Evolutionary conservation across 2,329 filamentous ascomycete species (phyloP).

Genomic region (Colletotrichum kahawae): DNA sequence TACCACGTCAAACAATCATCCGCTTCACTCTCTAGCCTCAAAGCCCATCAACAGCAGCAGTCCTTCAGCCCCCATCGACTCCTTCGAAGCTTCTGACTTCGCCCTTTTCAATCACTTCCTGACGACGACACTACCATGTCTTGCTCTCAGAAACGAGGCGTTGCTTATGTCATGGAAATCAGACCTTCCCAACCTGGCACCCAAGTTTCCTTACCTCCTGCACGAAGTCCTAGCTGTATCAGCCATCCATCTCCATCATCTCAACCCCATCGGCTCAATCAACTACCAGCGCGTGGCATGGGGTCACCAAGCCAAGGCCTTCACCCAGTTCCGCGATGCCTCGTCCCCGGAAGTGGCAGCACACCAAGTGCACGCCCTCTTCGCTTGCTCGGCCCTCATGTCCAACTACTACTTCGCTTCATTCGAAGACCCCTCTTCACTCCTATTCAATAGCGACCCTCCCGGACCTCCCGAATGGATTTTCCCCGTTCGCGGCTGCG

Average conservation of each 20-base stretch:
- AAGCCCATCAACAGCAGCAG: background rate
- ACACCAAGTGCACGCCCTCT: background rate
- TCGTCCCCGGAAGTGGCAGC: background rate
- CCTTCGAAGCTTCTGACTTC: background rate
- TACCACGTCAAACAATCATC: accelerated
- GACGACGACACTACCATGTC: background rate
- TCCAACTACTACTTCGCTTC: background rate
- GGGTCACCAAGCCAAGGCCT: background rate
- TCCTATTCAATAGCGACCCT: background rate
- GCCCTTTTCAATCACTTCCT: background rate
- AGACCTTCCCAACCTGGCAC: background rate
- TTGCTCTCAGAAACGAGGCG: background rate
- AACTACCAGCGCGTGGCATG: background rate
- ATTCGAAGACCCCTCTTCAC: background rate
- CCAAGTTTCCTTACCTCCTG: background rate
- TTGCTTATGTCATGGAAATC: background rate
- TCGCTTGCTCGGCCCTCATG: background rate
- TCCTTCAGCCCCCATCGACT: background rate
- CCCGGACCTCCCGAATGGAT: background rate
- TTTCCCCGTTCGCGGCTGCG: background rate
- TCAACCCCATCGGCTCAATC: background rate
- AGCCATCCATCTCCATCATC: background rate
- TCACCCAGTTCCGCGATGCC: background rate
- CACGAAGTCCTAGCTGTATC: background rate
- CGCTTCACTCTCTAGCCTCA: background rate